A percentile compares a stretch with the other conserved stretches of the same genome.
phyloP scores from a whole-genome alignment of 2,329 filamentous ascomycete genomes.

The Penicillium hordei region DNA sequence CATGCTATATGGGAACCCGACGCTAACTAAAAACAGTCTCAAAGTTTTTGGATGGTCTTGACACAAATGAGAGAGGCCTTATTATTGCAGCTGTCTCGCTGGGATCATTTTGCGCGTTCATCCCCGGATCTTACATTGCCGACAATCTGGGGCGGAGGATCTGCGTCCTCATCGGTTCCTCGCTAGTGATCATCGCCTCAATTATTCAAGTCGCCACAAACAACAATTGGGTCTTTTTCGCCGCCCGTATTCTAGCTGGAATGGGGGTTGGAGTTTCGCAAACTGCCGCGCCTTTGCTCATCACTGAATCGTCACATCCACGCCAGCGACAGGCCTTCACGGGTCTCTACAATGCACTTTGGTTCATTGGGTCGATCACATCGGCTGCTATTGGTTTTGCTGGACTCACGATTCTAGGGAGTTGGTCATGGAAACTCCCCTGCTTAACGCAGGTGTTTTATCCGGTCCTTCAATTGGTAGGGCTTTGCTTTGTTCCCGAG shows the following conservation, averaged over 20 bases:
- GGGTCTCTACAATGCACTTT: slow-evolving; percentile 34
- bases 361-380: slow-evolving; percentile 26
- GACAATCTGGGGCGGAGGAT: slow-evolving; percentile 48
- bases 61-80: slow-evolving; percentile 18
- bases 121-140: slow-evolving; percentile 28
- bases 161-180: slow-evolving; percentile 45
- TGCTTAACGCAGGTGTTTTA: slow-evolving; percentile 55
- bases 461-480: slow-evolving; percentile 49
- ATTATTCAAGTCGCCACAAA: slow-evolving; percentile 26
- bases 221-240: slow-evolving; percentile 28
- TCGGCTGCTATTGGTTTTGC: slow-evolving; percentile 20
- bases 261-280: slow-evolving; percentile 39
- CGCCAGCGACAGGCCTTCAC: slow-evolving; percentile 30
- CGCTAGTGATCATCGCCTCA: slow-evolving; percentile 28
- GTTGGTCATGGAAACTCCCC: slow-evolving; percentile 58
- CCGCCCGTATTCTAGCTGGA: slow-evolving; percentile 34
- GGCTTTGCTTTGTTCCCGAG: slow-evolving; percentile 59
- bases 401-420: slow-evolving; percentile 17
- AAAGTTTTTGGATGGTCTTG: slow-evolving; percentile 15
- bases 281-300: slow-evolving; percentile 32
- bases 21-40: slow-evolving; percentile 15
- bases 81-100: slow-evolving; percentile 27
- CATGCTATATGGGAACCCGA: neutral
- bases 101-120: slow-evolving; percentile 24
- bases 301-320: slow-evolving; percentile 33